Conservation (phyloP, 2,329 filamentous ascomycete species). For the Aspergillus sp. region DNA sequence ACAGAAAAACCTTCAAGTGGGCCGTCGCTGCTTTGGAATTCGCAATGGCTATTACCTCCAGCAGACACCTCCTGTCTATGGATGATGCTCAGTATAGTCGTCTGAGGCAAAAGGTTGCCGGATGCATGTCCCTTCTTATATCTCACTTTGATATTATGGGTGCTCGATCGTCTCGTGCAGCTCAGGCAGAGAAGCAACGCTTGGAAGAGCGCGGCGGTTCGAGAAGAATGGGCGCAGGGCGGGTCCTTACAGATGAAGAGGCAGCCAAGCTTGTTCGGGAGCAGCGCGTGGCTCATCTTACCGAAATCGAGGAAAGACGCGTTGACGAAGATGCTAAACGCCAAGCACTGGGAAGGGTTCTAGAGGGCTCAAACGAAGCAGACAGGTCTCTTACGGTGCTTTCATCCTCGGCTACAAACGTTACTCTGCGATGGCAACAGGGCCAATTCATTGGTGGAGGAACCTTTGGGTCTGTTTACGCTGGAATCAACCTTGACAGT, state of each 20-base stretch:
- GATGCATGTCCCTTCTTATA: constrained; percentile 95
- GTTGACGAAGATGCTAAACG: constrained; percentile 80
- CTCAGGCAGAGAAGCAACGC: constrained; percentile 88
- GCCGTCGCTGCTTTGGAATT: constrained; percentile 94
- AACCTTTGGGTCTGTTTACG: constrained; percentile 96
- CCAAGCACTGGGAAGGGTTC: constrained; percentile 82
- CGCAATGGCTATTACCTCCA: constrained; percentile 94
- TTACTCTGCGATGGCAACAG: constrained; percentile 96
- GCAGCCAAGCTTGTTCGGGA: constrained; percentile 73
- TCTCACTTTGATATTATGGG: constrained; percentile 99
- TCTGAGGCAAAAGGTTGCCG: constrained; percentile 84
- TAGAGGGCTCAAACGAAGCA: constrained; percentile 94
- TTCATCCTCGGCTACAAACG: constrained; percentile 90
- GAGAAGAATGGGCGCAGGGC: constrained; percentile 75
- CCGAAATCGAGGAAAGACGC: constrained; percentile 74
- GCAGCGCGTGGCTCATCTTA: constrained; percentile 72
- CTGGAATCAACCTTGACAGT: constrained; percentile 94
- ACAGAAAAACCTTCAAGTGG: constrained; percentile 96
- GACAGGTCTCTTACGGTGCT: constrained; percentile 92
- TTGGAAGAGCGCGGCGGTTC: constrained; percentile 79
- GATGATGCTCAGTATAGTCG: constrained; percentile 83
- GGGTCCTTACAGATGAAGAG: constrained; percentile 78
- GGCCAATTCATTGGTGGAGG: constrained; percentile 97
- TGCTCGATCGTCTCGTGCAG: constrained; percentile 86
- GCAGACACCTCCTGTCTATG: constrained; percentile 87